Conservation (phyloP, 257 asterid genomes). For the Forsythia suspensa region DNA sequence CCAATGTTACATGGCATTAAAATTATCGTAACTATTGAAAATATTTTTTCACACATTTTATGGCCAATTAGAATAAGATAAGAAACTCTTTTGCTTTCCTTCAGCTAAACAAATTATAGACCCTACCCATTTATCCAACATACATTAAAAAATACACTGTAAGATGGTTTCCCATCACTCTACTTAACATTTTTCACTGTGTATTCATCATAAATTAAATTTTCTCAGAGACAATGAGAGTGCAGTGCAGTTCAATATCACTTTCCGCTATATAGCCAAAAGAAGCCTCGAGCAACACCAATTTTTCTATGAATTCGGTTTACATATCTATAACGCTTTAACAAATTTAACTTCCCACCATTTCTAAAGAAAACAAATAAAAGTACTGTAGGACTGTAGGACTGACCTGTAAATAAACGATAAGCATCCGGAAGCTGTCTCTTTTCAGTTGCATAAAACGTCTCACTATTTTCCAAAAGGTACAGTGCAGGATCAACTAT, state of each 20-base stretch:
- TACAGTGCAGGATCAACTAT: slow-evolving; percentile 86
- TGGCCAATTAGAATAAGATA: background rate
- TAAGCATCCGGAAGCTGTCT: slow-evolving; percentile 83
- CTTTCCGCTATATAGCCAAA: background rate
- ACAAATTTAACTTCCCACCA: background rate
- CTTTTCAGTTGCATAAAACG: slow-evolving; percentile 79
- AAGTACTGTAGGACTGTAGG: background rate
- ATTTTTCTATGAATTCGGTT: background rate
- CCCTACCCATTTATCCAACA: background rate
- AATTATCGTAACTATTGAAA: background rate
- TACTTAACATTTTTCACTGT: background rate
- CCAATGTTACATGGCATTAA: background rate
- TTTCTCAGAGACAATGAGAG: background rate
- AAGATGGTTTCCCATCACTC: background rate
- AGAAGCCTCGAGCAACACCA: background rate
- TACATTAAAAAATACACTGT: background rate
- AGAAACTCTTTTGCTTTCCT: background rate
- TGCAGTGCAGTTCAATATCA: background rate
- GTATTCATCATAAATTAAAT: background rate
- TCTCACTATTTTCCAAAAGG: slow-evolving; percentile 61
- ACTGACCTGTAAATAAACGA: slow-evolving; percentile 70
- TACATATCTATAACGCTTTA: background rate
- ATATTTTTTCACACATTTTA: background rate
- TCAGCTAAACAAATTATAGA: background rate
- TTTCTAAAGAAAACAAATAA: background rate